Conservation (phyloP, 768 basidiomycete genomes). For the Candolleomyces efflorescens region DNA sequence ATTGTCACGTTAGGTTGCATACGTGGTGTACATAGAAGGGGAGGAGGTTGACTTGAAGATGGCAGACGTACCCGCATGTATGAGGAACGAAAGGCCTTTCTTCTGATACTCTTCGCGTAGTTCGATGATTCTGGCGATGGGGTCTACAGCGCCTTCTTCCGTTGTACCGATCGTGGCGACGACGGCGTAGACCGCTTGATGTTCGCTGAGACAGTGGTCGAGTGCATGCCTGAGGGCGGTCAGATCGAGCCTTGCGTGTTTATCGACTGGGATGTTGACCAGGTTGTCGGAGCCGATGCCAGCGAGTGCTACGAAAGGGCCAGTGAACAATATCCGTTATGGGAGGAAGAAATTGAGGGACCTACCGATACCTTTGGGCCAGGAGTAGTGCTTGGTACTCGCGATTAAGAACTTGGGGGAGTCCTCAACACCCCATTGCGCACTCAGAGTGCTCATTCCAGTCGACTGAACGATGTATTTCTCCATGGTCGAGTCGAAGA, state of each 20-base stretch:
- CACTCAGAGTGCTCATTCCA: slow-evolving; percentile 27
- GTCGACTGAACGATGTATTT: slow-evolving; percentile 31
- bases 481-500: slow-evolving; percentile 24
- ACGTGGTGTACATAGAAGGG: background rate
- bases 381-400: slow-evolving; percentile 39
- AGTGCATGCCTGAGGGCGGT: slow-evolving; percentile 21
- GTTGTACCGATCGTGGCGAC: slow-evolving; percentile 42
- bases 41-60: background rate
- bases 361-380: slow-evolving; percentile 44
- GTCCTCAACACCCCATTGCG: slow-evolving; percentile 18
- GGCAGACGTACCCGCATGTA: slow-evolving; percentile 29
- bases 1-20: background rate
- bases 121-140: slow-evolving; percentile 30
- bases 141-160: slow-evolving; percentile 41
- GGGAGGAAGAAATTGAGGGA: background rate
- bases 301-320: slow-evolving; percentile 27
- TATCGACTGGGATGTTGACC: slow-evolving; percentile 30
- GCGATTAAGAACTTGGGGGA: slow-evolving; percentile 23
- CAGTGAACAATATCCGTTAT: background rate
- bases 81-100: slow-evolving; percentile 32
- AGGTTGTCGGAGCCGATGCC: slow-evolving; percentile 40
- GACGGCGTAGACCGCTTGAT: slow-evolving; percentile 35
- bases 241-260: slow-evolving; percentile 30
- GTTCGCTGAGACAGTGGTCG: slow-evolving; percentile 22
- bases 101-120: slow-evolving; percentile 25